Percentiles rank a stretch among this genome's conserved stretches.
Evolutionary conservation across 441 rosid species (phyloP).

Genomic region (Erodium moschatum): DNA sequence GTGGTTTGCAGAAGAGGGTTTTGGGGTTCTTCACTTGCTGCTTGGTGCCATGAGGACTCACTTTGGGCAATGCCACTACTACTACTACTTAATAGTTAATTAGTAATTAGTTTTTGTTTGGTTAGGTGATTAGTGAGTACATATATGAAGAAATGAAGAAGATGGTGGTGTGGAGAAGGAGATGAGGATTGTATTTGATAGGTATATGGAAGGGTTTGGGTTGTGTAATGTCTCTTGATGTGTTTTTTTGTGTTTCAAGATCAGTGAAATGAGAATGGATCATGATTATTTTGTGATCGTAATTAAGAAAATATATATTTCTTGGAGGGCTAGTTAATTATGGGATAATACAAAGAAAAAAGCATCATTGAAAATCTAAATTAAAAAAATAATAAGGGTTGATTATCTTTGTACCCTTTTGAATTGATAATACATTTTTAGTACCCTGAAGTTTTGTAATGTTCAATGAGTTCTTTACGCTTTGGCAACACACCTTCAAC

Average conservation of each 20-base stretch:
- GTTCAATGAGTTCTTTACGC: no score
- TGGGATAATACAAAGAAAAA: no score
- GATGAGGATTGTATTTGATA: not conserved
- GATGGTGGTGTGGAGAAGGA: not conserved
- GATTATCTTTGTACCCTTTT: no score
- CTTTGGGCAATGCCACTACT: not conserved
- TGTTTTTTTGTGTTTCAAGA: not conserved
- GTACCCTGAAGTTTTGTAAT: no score
- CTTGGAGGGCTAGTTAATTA: no score
- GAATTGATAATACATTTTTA: no score
- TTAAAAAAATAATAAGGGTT: no score
- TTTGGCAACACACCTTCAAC: no score
- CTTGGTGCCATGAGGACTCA: slow-evolving; percentile 33
- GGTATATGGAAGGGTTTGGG: not conserved
- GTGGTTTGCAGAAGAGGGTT: slow-evolving; percentile 49
- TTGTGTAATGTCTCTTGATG: not conserved
- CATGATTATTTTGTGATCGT: no score
- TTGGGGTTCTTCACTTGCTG: slow-evolving; percentile 55
- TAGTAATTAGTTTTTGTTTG: not conserved
- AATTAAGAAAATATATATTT: no score
- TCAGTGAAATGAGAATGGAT: not conserved
- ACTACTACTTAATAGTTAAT: not conserved
- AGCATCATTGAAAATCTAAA: no score
- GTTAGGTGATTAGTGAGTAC: not conserved
- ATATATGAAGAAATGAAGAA: slow-evolving; percentile 11